A percentile compares a stretch with the other conserved stretches of the same genome.
Evolutionary conservation across 2,329 filamentous ascomycete genomes (phyloP).

Genomic region (Gnomoniopsis smithogilvyi): DNA sequence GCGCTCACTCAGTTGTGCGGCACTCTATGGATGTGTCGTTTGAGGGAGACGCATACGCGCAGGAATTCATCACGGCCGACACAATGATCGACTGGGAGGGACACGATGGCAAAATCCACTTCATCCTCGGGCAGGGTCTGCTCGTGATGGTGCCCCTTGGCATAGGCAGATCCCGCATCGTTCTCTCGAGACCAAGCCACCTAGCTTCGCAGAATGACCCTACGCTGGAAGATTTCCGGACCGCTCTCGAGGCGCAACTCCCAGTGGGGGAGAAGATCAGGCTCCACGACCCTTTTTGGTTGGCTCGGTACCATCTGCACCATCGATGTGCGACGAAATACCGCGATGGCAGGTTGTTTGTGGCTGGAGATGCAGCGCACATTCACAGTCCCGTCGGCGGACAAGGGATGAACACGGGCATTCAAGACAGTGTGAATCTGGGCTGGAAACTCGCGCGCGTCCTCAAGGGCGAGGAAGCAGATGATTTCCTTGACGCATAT

Average conservation of each 20-base stretch:
- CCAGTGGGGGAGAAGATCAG: constrained; percentile 21
- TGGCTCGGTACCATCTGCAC: constrained; percentile 40
- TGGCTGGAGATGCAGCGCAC: constrained; percentile 57
- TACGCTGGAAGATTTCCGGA: constrained; percentile 31
- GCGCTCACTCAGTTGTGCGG: constrained; percentile 41
- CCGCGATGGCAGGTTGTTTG: constrained; percentile 44
- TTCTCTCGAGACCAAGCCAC: constrained; percentile 17
- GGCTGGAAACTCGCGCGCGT: constrained; percentile 45
- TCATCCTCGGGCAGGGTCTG: constrained; percentile 30
- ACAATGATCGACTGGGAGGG: constrained; percentile 25
- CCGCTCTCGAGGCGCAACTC: constrained; percentile 26
- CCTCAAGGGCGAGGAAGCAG: constrained; percentile 6
- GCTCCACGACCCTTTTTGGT: not conserved
- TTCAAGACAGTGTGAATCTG: constrained; percentile 52
- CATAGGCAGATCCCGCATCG: constrained; percentile 24
- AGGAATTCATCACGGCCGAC: constrained; percentile 43
- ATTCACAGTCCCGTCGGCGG: constrained; percentile 53
- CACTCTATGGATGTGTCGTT: constrained; percentile 35
- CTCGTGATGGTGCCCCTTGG: constrained; percentile 33
- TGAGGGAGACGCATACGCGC: constrained; percentile 38
- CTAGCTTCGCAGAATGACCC: constrained; percentile 18
- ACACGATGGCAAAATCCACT: constrained; percentile 8
- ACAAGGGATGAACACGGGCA: constrained; percentile 56
- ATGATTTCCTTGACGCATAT: constrained; percentile 44
- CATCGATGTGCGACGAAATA: constrained; percentile 40